These are phyloP conservation scores for Punica granatum DNA, from an alignment of 345 rosid species.

Conservation along the genomic window DNA sequence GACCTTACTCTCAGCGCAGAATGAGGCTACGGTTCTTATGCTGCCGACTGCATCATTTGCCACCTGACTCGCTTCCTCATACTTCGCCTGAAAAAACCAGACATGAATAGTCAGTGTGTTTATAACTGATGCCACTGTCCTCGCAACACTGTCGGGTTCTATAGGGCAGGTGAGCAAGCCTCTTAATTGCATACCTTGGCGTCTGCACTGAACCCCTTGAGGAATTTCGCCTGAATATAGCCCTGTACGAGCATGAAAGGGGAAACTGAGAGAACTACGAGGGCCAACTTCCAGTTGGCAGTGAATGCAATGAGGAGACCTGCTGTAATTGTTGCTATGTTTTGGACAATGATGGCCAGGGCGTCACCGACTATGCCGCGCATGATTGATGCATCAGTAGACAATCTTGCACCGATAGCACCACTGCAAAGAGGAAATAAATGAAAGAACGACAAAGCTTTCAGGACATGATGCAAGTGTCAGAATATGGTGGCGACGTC, in stretches of 20 bases:
- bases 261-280: constrained; percentile 28
- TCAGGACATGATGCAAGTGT: not conserved
- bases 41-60: constrained; percentile 61
- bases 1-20: constrained; percentile 52
- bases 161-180: too few relatives aligned
- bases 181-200: constrained; percentile 35
- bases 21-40: constrained; percentile 61
- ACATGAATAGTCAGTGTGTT: not conserved
- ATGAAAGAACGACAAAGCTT: not conserved
- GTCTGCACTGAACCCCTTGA: constrained; percentile 47
- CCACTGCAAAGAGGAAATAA: constrained; percentile 30
- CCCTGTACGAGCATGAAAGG: constrained; percentile 44
- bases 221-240: constrained; percentile 30
- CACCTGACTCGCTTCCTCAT: constrained; percentile 69
- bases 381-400: constrained; percentile 51
- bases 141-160: not conserved
- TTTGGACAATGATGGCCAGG: constrained; percentile 45
- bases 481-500: too few relatives aligned
- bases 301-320: constrained; percentile 43
- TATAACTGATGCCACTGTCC: not conserved
- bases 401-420: constrained; percentile 57
- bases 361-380: constrained; percentile 49
- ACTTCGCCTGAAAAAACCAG: constrained; percentile 32
- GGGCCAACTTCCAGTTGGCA: constrained; percentile 54
- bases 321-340: constrained; percentile 33